These are phyloP conservation scores for Podospora pseudopauciseta DNA, from an alignment of 495 filamentous ascomycete genomes.

Conservation along the genomic window DNA sequence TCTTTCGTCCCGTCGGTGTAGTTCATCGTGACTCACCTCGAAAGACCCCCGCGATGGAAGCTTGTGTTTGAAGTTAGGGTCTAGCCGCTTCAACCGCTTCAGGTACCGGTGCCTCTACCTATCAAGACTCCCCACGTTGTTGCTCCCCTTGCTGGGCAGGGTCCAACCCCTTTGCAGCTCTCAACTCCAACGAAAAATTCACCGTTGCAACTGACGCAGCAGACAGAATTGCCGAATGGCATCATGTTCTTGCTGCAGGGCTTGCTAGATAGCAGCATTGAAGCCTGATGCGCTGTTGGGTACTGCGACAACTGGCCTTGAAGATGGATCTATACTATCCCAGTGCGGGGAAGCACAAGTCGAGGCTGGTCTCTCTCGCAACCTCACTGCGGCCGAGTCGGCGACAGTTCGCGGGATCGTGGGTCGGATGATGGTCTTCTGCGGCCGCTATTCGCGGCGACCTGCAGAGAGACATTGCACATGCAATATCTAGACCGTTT, in stretches of 20 bases:
- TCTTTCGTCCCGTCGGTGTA: neutral
- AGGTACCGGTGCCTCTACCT: neutral
- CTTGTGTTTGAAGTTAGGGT: neutral
- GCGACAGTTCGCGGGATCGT: neutral
- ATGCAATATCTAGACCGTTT: conserved; percentile 14
- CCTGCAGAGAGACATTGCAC: conserved; percentile 22
- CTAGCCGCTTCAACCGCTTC: neutral
- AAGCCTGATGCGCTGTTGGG: conserved; percentile 7
- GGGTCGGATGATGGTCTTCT: conserved; percentile 7
- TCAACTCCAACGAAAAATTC: neutral
- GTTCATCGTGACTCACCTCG: neutral
- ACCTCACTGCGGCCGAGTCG: conserved; percentile 3
- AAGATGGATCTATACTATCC: conserved; percentile 1
- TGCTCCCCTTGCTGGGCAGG: neutral
- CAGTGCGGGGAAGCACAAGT: neutral
- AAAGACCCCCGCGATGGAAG: neutral
- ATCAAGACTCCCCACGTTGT: neutral
- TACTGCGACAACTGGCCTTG: neutral
- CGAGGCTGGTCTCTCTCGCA: conserved; percentile 10
- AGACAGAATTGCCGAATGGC: conserved; percentile 5
- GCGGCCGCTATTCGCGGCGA: conserved; percentile 25
- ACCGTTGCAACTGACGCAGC: neutral
- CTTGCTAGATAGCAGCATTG: conserved; percentile 14
- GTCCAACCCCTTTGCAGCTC: neutral
- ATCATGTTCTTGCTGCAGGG: conserved; percentile 4